phyloP scores from a whole-genome alignment of 2,329 filamentous ascomycete species.

The Aspergillus fructus region DNA sequence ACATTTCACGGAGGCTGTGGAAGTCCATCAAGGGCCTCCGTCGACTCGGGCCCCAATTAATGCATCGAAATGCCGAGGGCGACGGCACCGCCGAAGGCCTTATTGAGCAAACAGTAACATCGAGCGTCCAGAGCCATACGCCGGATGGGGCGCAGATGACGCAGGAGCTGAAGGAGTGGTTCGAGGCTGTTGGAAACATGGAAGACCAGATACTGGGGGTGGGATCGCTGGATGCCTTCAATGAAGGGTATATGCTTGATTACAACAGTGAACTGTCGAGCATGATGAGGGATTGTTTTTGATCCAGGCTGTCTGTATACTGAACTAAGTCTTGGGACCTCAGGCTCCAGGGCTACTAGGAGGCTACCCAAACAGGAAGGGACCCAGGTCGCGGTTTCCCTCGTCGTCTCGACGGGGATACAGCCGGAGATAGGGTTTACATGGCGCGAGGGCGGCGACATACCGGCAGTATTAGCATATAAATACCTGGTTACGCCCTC shows the following conservation, averaged over 20 bases:
- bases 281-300: constrained; percentile 54
- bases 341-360: no score
- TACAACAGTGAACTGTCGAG: constrained; percentile 59
- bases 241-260: constrained; percentile 42
- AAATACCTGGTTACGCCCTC: neutral
- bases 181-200: constrained; percentile 60
- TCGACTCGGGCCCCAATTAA: constrained; percentile 58
- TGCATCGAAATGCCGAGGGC: constrained; percentile 23
- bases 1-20: constrained; percentile 62
- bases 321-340: neutral
- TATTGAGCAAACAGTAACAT: neutral
- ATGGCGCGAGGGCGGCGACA: neutral
- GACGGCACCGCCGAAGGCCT: neutral
- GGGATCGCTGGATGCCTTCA: constrained; percentile 25
- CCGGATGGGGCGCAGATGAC: constrained; percentile 57
- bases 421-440: neutral
- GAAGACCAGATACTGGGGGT: constrained; percentile 41
- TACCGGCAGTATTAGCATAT: neutral
- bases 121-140: constrained; percentile 51
- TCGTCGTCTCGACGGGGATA: neutral
- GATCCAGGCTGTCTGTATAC: neutral
- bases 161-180: constrained; percentile 60
- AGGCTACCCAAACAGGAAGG: neutral
- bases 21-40: constrained; percentile 61
- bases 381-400: neutral